A percentile compares a stretch with the other conserved stretches of the same genome.
Conservation (phyloP, 108 stramenopile species). For the Aurantiochytrium sp. region DNA sequence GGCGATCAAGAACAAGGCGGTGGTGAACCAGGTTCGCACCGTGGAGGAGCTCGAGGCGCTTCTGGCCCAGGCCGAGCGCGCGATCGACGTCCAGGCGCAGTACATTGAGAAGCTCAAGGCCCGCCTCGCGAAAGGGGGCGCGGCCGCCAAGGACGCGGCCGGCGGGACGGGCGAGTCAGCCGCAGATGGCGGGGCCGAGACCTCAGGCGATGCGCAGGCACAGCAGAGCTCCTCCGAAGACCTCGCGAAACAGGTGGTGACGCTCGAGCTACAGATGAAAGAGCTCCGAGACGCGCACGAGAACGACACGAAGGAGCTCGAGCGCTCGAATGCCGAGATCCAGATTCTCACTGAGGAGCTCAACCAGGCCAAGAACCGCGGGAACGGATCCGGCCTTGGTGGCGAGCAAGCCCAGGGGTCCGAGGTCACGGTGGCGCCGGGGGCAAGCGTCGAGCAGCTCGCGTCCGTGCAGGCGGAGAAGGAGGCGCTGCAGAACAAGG, state of each 20-base stretch:
- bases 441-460: neutral
- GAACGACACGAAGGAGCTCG: neutral
- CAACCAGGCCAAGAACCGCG: neutral
- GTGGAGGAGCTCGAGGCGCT: constrained; percentile 40
- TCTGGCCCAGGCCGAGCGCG: constrained; percentile 39
- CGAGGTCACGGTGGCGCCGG: neutral
- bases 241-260: neutral
- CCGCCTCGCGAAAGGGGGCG: neutral
- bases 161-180: too few species aligned
- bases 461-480: neutral
- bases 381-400: too few species aligned
- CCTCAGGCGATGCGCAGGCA: too few species aligned
- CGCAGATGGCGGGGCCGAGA: neutral
- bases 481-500: neutral
- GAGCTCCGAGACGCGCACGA: neutral
- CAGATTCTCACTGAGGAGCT: neutral
- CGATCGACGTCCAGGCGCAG: constrained; percentile 44
- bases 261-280: neutral
- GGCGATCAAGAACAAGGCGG: constrained; percentile 75
- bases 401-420: too few species aligned
- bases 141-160: too few species aligned
- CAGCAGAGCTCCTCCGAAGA: neutral
- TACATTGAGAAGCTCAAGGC: constrained; percentile 30
- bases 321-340: neutral
- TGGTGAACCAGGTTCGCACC: constrained; percentile 8